Evolutionary conservation across 2,329 filamentous ascomycete genomes (phyloP).

Genomic region (Monosporascus sp.): DNA sequence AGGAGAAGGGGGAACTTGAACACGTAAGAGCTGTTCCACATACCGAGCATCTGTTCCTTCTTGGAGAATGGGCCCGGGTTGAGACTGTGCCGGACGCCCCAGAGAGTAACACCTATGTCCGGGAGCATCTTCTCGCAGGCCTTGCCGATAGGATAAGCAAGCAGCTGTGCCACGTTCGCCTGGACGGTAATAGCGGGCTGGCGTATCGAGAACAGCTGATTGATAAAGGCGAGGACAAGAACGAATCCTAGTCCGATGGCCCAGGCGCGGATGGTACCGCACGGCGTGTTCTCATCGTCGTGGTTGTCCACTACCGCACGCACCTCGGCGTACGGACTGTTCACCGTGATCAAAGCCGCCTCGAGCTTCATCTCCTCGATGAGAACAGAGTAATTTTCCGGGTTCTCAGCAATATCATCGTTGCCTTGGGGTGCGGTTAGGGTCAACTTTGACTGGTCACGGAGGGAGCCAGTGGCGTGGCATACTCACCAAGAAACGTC

Average conservation of each 20-base stretch:
- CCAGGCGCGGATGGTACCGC: slow-evolving; percentile 51
- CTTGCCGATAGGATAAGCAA: slow-evolving; percentile 50
- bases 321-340: slow-evolving; percentile 36
- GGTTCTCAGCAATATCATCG: slow-evolving; percentile 23
- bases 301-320: slow-evolving; percentile 46
- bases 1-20: no score
- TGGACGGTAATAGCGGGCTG: slow-evolving; percentile 49
- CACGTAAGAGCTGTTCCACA: background rate
- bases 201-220: slow-evolving; percentile 54
- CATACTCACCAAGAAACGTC: slow-evolving; percentile 28
- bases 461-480: background rate
- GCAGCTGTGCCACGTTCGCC: slow-evolving; percentile 50
- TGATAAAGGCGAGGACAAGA: slow-evolving; percentile 43
- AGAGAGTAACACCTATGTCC: slow-evolving; percentile 42
- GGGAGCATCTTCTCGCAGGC: slow-evolving; percentile 45
- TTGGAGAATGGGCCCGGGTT: slow-evolving; percentile 40
- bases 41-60: slow-evolving; percentile 52
- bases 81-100: slow-evolving; percentile 28
- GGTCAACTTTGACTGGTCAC: background rate
- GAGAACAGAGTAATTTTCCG: slow-evolving; percentile 28
- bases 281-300: slow-evolving; percentile 43
- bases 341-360: slow-evolving; percentile 27
- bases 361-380: slow-evolving; percentile 30
- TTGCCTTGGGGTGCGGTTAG: slow-evolving; percentile 4
- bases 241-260: slow-evolving; percentile 47